Percentiles rank a stretch among this genome's conserved stretches.
Conservation (phyloP, 2,329 filamentous ascomycete genomes). For the Blastomyces parvus region DNA sequence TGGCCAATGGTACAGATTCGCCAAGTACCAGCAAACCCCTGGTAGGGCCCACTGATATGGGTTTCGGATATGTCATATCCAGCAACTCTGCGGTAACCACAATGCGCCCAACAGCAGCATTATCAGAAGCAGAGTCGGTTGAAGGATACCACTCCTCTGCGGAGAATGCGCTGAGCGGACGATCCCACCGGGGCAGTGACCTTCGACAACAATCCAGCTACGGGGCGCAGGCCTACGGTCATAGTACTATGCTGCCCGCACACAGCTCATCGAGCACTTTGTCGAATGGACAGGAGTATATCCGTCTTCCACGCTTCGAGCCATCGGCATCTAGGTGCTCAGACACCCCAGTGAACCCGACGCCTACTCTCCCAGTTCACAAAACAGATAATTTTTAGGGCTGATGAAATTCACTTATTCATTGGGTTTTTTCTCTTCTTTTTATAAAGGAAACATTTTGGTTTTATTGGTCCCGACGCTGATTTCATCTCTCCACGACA, state of each 20-base stretch:
- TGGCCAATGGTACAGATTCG: not conserved
- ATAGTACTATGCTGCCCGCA: not conserved
- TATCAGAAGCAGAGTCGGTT: not conserved
- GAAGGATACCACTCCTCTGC: not conserved
- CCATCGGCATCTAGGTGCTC: not conserved
- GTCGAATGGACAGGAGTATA: not conserved
- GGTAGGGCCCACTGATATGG: not conserved
- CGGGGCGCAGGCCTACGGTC: not conserved
- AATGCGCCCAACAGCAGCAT: not conserved
- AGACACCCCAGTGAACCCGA: not conserved
- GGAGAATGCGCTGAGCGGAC: not conserved
- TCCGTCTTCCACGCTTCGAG: not conserved
- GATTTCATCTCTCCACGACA: not conserved
- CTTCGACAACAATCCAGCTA: not conserved
- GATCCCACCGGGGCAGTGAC: not conserved
- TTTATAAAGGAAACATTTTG: not conserved
- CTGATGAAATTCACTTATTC: not conserved
- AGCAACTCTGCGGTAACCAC: not conserved
- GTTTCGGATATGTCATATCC: conserved; percentile 1
- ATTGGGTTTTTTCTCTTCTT: not conserved
- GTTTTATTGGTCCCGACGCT: not conserved
- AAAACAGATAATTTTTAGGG: not conserved
- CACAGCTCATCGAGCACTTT: not conserved
- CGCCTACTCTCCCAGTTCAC: not conserved
- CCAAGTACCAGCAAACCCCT: not conserved